Percentiles rank a stretch among this genome's conserved stretches.
Evolutionary conservation across 345 rosid genomes (phyloP).

Genomic region (Aethionema arabicum): DNA sequence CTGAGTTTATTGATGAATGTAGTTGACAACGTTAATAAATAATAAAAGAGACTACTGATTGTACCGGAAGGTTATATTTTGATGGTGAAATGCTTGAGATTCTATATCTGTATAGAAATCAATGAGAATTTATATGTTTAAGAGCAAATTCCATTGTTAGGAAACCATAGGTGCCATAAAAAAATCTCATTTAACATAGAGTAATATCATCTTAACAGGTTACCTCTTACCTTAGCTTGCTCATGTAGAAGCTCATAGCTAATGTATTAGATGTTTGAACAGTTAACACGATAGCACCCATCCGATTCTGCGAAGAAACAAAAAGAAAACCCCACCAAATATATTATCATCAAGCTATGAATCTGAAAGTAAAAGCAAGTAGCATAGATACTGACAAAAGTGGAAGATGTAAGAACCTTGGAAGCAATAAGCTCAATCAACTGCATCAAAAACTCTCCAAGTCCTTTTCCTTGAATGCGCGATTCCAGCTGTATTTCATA

Average conservation of each 20-base stretch:
- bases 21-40: slow-evolving; percentile 1
- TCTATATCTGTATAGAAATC: slow-evolving; percentile 52
- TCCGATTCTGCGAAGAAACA: slow-evolving; percentile 49
- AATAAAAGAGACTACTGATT: slow-evolving; percentile 13
- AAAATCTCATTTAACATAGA: slow-evolving; percentile 11
- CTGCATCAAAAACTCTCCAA: slow-evolving; percentile 85
- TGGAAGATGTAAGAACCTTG: slow-evolving; percentile 46
- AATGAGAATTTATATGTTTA: slow-evolving; percentile 18
- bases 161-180: slow-evolving; percentile 5
- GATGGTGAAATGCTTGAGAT: slow-evolving; percentile 87
- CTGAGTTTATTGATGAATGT: not conserved
- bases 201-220: slow-evolving; percentile 16
- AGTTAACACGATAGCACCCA: slow-evolving; percentile 79
- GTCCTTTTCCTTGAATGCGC: slow-evolving; percentile 66
- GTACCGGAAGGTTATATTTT: slow-evolving; percentile 64
- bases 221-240: slow-evolving; percentile 68
- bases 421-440: slow-evolving; percentile 76
- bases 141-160: not conserved
- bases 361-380: slow-evolving; percentile 9
- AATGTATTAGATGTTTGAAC: slow-evolving; percentile 70
- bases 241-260: slow-evolving; percentile 80
- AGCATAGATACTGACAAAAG: not conserved
- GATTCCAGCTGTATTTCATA: slow-evolving; percentile 85
- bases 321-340: slow-evolving; percentile 4
- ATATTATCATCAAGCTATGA: slow-evolving; percentile 15